Base-by-base conservation (phyloP, 2,329 filamentous ascomycete species). In the Rutstroemia sp. region DNA sequence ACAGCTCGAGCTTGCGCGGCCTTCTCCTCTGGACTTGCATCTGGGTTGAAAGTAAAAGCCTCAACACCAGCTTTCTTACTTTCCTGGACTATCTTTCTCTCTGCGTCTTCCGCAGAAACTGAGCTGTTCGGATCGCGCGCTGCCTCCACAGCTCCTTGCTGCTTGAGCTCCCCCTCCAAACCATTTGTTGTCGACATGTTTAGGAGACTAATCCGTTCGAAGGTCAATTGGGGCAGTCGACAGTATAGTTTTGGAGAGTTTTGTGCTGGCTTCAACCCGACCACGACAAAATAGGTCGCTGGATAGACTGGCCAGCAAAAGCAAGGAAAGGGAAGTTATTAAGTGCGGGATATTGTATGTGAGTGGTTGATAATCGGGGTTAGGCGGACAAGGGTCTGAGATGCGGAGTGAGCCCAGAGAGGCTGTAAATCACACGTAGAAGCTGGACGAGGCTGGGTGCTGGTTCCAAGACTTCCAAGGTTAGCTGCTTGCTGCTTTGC, bases 1-100 rank as follows among this genome's bases (percentile, higher is more conserved):
- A 95, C 90, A 68, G 85, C 81, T 78, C 80, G 78, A 21, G 87
- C 86, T 69, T 92, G 88, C 34, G 86, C 86, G 59, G 81, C 86
- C 76, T 99, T 99, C 72, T 95, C 80, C 70, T 91, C 89, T 0
- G 87, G 80, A 45, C 79, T 86, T 44, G 91, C 92, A 75, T 96
- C 75, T 0, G 94, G 90, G 69, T 99, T 81, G 74, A 97, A 99
- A 60, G 85, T 82, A 70, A 88, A 94, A 61, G 90, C 92, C 30
- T 86, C 75, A 23, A 87, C 82, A 44, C 94, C 94, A 12, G 87
- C 89, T 66, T 87, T 86, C 67, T 79, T 83, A 63, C 89, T 89
- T 71, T 95, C 85, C 54, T 88, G 77, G 25, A 95, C 78, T 49
- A 96, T 79, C 65, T 82, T 81, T 63, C 81, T 78, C 73, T 95